Conservation (phyloP, 2,329 filamentous ascomycete species). For the Aspergillus pseudoglaucus region DNA sequence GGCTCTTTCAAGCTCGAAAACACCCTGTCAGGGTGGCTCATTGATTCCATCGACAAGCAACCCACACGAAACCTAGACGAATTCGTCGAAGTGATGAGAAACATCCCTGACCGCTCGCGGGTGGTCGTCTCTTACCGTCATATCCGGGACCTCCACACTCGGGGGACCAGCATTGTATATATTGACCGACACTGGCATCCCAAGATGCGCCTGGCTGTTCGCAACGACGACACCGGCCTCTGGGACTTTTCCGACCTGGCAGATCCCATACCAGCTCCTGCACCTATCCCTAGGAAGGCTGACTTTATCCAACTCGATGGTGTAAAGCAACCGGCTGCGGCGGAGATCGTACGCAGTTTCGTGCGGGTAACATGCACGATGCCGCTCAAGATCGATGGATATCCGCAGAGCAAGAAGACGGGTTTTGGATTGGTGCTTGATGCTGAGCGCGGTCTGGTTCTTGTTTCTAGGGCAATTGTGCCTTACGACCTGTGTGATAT, state of each 20-base stretch:
- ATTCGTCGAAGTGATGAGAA: conserved; percentile 86
- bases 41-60: conserved; percentile 87
- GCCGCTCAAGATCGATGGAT: conserved; percentile 96
- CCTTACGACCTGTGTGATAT: conserved; percentile 97
- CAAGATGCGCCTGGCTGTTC: conserved; percentile 86
- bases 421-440: conserved; percentile 97
- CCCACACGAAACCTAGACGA: conserved; percentile 79
- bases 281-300: conserved; percentile 67
- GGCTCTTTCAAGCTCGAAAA: conserved; percentile 94
- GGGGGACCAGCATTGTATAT: conserved; percentile 86
- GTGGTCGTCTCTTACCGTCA: conserved; percentile 96
- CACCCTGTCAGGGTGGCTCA: conserved; percentile 84
- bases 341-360: conserved; percentile 88
- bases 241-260: conserved; percentile 92
- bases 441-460: conserved; percentile 87
- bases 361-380: conserved; percentile 88
- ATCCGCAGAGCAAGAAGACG: conserved; percentile 87
- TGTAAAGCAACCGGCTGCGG: conserved; percentile 80
- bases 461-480: conserved; percentile 89
- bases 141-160: conserved; percentile 85
- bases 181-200: conserved; percentile 93
- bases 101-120: conserved; percentile 71
- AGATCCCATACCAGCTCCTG: conserved; percentile 67
- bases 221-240: conserved; percentile 81
- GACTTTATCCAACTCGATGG: conserved; percentile 90